A percentile compares a stretch with the other conserved stretches of the same genome.
phyloP scores from a whole-genome alignment of 345 rosid species.

The Corchorus capsularis region DNA sequence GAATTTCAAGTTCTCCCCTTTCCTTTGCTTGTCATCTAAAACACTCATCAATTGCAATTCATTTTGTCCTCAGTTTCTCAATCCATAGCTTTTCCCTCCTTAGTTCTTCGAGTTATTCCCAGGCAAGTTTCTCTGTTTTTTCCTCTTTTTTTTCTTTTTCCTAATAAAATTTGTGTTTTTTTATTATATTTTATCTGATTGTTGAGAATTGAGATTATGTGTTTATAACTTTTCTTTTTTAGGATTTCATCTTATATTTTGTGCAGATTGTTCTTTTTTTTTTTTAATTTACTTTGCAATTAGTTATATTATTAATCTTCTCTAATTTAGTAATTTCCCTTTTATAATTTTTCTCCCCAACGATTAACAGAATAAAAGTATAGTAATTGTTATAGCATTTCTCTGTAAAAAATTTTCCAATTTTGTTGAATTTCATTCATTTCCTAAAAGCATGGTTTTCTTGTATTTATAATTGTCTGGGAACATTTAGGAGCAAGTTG shows the following conservation, averaged over 20 bases:
- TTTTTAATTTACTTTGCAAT: too few relatives aligned
- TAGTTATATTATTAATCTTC: too few relatives aligned
- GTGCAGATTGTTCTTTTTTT: neutral
- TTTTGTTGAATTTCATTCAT: neutral
- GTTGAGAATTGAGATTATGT: neutral
- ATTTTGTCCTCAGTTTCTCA: neutral
- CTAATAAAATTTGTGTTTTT: neutral
- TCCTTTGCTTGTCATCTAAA: slow-evolving; percentile 32
- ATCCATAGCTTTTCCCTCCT: neutral
- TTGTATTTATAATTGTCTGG: neutral
- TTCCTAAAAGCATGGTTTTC: neutral
- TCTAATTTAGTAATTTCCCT: too few relatives aligned
- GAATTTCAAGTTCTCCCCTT: neutral
- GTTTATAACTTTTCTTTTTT: neutral
- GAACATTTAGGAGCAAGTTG: neutral
- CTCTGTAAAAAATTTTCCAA: neutral
- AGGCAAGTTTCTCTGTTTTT: slow-evolving; percentile 9
- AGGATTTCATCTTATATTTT: neutral
- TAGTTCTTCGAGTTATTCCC: slow-evolving; percentile 5
- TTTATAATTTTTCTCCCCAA: neutral
- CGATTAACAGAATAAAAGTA: neutral
- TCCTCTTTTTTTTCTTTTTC: neutral
- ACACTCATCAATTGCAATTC: slow-evolving; percentile 1
- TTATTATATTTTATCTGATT: neutral
- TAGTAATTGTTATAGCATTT: neutral